A percentile compares a stretch with the other conserved stretches of the same genome.
Conservation (phyloP, 768 basidiomycete species). For the Dioszegia crocea region DNA sequence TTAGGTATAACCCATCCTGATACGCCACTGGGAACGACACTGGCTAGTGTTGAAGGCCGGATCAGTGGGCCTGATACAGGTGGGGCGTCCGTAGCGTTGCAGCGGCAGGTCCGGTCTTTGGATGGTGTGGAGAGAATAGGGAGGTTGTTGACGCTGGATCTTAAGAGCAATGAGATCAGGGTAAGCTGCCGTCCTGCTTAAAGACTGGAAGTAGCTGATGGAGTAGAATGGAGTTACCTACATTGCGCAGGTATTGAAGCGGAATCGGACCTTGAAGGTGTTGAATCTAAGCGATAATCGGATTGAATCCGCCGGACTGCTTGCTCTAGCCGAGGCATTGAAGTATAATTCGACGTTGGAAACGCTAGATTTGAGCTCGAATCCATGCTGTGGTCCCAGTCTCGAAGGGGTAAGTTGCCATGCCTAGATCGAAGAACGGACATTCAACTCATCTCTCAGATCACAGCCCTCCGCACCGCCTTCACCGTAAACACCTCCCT, state of each 20-base stretch:
- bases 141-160: constrained; percentile 77
- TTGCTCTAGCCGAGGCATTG: constrained; percentile 81
- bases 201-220: background rate
- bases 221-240: constrained; percentile 71
- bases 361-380: constrained; percentile 86
- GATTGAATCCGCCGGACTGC: constrained; percentile 75
- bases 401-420: constrained; percentile 73
- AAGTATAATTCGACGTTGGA: constrained; percentile 94
- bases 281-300: constrained; percentile 93
- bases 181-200: constrained; percentile 55
- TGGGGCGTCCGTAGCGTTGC: constrained; percentile 59
- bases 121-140: constrained; percentile 82
- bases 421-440: background rate
- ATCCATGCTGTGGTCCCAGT: constrained; percentile 84
- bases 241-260: constrained; percentile 89
- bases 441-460: constrained; percentile 24
- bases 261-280: constrained; percentile 90
- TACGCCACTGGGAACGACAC: constrained; percentile 20
- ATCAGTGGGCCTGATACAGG: constrained; percentile 24
- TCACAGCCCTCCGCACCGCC: constrained; percentile 72
- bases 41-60: constrained; percentile 23
- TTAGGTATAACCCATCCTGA: too few relatives aligned
- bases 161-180: constrained; percentile 85
- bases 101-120: constrained; percentile 84
- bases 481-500: constrained; percentile 88